phyloP scores from a whole-genome alignment of 2,329 filamentous ascomycete species.

The Capronia epimyces region DNA sequence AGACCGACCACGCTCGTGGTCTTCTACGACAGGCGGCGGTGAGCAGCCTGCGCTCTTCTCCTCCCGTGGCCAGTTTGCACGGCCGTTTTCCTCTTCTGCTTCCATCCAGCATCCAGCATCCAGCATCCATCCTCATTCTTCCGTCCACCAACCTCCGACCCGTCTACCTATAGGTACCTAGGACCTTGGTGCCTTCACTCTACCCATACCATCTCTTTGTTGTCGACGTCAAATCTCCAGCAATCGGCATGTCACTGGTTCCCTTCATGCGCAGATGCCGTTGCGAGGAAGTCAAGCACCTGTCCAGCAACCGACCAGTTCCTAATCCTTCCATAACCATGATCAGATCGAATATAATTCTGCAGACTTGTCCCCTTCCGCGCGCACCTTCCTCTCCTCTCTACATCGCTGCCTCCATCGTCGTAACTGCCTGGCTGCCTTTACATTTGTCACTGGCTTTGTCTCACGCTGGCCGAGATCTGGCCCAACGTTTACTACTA shows the following conservation, averaged over 20 bases:
- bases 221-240: not conserved
- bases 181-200: not conserved
- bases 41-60: conserved; percentile 1
- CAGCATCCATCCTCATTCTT: not conserved
- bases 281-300: not conserved
- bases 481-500: not conserved
- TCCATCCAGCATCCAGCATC: not conserved
- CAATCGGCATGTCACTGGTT: not conserved
- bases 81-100: not conserved
- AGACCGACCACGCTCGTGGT: too few relatives aligned
- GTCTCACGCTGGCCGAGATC: not conserved
- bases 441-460: not conserved
- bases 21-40: not conserved
- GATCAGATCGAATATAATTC: not conserved
- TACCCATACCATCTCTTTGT: not conserved
- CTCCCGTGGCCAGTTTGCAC: not conserved
- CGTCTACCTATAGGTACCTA: too few relatives aligned
- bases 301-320: not conserved
- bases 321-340: not conserved
- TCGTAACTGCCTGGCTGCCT: not conserved
- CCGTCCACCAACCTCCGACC: not conserved
- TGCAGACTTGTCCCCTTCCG: not conserved
- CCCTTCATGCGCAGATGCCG: not conserved
- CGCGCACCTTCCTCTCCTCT: not conserved
- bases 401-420: not conserved